A percentile compares a stretch with the other conserved stretches of the same genome.
These are phyloP conservation scores for Peribolospora kevripleyi DNA, from an alignment of 768 basidiomycete species.

Conservation along the genomic window DNA sequence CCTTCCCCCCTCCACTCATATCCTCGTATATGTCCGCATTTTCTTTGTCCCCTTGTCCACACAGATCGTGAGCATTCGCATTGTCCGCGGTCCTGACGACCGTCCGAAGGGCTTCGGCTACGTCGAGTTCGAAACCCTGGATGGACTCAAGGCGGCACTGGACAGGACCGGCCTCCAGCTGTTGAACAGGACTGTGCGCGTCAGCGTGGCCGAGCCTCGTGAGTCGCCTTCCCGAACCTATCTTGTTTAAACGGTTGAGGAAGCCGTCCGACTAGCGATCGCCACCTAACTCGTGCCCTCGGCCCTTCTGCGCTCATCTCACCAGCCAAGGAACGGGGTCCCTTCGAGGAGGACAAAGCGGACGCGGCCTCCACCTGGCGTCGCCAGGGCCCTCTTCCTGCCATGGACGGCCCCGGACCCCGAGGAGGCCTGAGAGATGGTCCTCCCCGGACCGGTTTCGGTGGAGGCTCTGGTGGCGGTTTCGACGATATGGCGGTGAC, in stretches of 20 bases:
- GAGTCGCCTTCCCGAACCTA: slow-evolving; percentile 22
- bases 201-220: slow-evolving; percentile 93
- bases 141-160: slow-evolving; percentile 63
- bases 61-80: slow-evolving; percentile 63
- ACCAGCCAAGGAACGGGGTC: slow-evolving; percentile 5
- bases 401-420: slow-evolving; percentile 25
- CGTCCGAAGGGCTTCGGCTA: slow-evolving; percentile 97
- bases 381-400: slow-evolving; percentile 6
- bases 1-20: neutral
- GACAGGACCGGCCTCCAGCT: slow-evolving; percentile 43
- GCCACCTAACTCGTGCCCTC: slow-evolving; percentile 11
- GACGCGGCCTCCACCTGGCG: slow-evolving; percentile 1
- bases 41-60: neutral
- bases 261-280: slow-evolving; percentile 27
- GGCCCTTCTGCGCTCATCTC: slow-evolving; percentile 1
- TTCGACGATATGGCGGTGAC: slow-evolving; percentile 17
- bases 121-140: slow-evolving; percentile 72
- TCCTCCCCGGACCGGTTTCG: slow-evolving; percentile 20
- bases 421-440: slow-evolving; percentile 24
- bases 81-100: slow-evolving; percentile 76
- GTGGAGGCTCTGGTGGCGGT: slow-evolving; percentile 12
- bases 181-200: slow-evolving; percentile 54
- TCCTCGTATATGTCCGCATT: neutral
- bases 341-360: neutral
- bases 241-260: slow-evolving; percentile 22